Base-by-base conservation (phyloP, 2,329 filamentous ascomycete species). In the Sporothrix mexicana region DNA sequence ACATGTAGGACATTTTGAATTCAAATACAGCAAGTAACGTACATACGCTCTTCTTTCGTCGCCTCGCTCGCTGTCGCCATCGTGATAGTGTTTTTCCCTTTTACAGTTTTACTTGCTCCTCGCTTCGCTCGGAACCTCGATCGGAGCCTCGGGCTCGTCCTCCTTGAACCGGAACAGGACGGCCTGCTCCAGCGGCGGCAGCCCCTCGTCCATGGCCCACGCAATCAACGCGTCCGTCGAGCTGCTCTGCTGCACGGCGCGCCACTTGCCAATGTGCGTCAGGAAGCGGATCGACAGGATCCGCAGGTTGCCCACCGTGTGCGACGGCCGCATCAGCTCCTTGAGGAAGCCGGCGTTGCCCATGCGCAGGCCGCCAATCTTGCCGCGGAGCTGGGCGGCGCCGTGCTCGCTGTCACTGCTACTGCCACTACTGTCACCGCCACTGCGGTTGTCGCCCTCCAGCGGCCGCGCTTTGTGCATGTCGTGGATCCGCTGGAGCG, bases 151-250 rank as follows among this genome's bases (percentile, higher is more conserved):
- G n/a, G n/a, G 12, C 49, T 12, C 8, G 9, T 53, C 57, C 45
- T 74, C 70, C 12, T 45, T 15, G 45, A 74, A 75, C 1, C 45
- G 49, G 41, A 75, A 74, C 41, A 75, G 47, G 41, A 74, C 59
- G 8, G 45, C 72, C 30, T 73, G 74, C 36, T 68, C 30, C 10
- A 75, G 15, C 20, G 36, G 23, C 8, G 74, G 74, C 74, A 75
- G 72, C 20, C 59, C 47, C 7, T 36, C 51, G 1, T 57, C 51
- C 49, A 69, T 9, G n/a, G 67, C 67, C 30, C 49, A 30, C 20
- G 25, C 51, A 68, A 55, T 45, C 25, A 71, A 30, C 36, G 45
- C 17, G 0, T 62, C 59, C 9, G 15, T 12, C 15, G 45, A 12
- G 12, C 55, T 45, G 43, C 30, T n/a, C 3, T 1, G 8, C 15